Conservation (phyloP, 2,329 filamentous ascomycete genomes). For the Alternaria novae-zelandiae region DNA sequence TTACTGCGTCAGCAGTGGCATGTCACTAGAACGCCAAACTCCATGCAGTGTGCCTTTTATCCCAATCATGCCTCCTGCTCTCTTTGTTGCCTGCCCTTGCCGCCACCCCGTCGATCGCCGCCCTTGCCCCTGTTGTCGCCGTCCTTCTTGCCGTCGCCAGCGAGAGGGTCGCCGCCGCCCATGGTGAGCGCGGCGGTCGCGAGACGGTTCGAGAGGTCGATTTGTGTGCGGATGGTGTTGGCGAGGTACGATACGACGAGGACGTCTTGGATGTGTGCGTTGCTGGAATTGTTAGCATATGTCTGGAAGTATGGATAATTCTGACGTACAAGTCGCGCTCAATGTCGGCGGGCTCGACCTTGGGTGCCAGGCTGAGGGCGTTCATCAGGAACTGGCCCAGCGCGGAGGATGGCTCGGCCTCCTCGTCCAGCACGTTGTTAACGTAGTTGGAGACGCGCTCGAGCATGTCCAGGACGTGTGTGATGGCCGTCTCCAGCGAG, state of each 20-base stretch:
- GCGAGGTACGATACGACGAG: conserved; percentile 97
- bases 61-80: conserved; percentile 40
- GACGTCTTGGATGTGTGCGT: conserved; percentile 99
- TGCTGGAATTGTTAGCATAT: conserved; percentile 61
- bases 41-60: conserved; percentile 22
- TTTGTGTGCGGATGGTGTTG: conserved; percentile 98
- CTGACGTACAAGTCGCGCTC: conserved; percentile 81
- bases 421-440: conserved; percentile 91
- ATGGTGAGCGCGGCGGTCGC: conserved; percentile 67
- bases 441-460: conserved; percentile 93
- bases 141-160: conserved; percentile 43
- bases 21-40: conserved; percentile 29
- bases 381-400: conserved; percentile 96
- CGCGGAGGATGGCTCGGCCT: conserved; percentile 85
- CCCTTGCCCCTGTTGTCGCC: conserved; percentile 40
- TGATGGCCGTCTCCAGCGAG: conserved; percentile 81
- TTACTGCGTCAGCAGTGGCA: conserved; percentile 5
- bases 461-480: conserved; percentile 86
- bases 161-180: conserved; percentile 49
- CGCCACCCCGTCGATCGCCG: conserved; percentile 40
- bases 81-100: conserved; percentile 43
- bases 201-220: conserved; percentile 94
- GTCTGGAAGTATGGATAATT: neutral
- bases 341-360: conserved; percentile 88
- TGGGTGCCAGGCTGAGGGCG: conserved; percentile 88